phyloP scores from a whole-genome alignment of 306 rosid genomes.

The Lablab purpureus region DNA sequence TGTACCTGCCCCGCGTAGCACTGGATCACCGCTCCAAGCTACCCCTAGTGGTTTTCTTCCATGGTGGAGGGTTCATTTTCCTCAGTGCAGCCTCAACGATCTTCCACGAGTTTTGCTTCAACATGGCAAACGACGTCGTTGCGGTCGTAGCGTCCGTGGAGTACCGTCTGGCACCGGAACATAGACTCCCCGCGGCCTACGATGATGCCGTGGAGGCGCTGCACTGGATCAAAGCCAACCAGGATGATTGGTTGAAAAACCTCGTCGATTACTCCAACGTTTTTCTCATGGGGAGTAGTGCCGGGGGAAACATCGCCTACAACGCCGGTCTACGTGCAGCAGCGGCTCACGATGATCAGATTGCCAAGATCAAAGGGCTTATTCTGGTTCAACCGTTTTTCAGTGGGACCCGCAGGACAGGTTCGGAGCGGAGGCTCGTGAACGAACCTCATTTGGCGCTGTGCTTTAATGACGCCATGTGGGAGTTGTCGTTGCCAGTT shows the following conservation, averaged over 20 bases:
- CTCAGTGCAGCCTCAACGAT: slow-evolving; percentile 46
- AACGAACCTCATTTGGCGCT: slow-evolving; percentile 38
- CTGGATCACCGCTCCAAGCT: slow-evolving; percentile 41
- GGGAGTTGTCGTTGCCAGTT: slow-evolving; percentile 58
- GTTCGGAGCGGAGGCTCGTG: slow-evolving; percentile 51
- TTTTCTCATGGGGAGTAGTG: slow-evolving; percentile 60
- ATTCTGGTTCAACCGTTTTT: slow-evolving; percentile 63
- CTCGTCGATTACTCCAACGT: slow-evolving; percentile 49
- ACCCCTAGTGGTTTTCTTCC: slow-evolving; percentile 53
- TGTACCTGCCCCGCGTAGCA: slow-evolving; percentile 55
- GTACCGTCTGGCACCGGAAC: slow-evolving; percentile 67
- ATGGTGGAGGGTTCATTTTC: slow-evolving; percentile 61
- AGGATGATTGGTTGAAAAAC: slow-evolving; percentile 53
- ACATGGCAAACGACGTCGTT: slow-evolving; percentile 48
- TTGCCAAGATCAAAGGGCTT: slow-evolving; percentile 52
- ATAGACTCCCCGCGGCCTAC: slow-evolving; percentile 62
- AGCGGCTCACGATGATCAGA: background rate
- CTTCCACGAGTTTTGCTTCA: slow-evolving; percentile 42
- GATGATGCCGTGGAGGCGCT: slow-evolving; percentile 68
- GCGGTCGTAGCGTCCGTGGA: slow-evolving; percentile 56
- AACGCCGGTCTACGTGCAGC: slow-evolving; percentile 54
- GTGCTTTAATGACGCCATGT: slow-evolving; percentile 43
- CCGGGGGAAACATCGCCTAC: slow-evolving; percentile 65
- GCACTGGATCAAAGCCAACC: slow-evolving; percentile 55
- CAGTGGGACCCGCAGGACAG: slow-evolving; percentile 53